Evolutionary conservation across 345 rosid species (phyloP).

Genomic region (Gossypium raimondii): DNA sequence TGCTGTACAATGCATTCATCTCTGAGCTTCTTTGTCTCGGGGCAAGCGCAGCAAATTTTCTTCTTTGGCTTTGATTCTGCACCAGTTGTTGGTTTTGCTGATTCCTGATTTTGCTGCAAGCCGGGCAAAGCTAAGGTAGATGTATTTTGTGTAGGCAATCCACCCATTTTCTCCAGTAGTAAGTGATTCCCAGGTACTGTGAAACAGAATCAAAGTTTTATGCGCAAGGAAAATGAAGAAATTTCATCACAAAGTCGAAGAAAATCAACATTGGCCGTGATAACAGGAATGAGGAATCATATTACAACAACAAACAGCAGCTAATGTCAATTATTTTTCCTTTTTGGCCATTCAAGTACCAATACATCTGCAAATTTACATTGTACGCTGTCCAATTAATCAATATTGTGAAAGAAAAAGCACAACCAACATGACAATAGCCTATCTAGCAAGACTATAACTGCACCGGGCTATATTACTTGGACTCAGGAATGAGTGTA

Average conservation of each 20-base stretch:
- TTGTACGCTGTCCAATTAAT: not conserved
- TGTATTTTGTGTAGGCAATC: slow-evolving; percentile 41
- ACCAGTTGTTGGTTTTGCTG: slow-evolving; percentile 20
- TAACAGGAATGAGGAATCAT: not conserved
- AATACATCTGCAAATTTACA: not conserved
- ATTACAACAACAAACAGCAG: not conserved
- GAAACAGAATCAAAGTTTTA: slow-evolving; percentile 5
- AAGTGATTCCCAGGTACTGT: not conserved
- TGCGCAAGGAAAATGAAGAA: not conserved
- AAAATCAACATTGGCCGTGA: not conserved
- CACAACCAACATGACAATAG: not conserved
- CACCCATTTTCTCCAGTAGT: slow-evolving; percentile 40
- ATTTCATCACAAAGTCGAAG: not conserved
- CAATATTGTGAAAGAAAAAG: not conserved
- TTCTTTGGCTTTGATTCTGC: slow-evolving; percentile 69
- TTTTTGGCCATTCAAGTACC: not conserved
- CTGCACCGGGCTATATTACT: not conserved
- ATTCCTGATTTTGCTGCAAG: slow-evolving; percentile 39
- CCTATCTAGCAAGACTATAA: not conserved
- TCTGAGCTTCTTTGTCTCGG: slow-evolving; percentile 79
- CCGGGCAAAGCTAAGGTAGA: slow-evolving; percentile 38
- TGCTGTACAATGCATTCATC: slow-evolving; percentile 88
- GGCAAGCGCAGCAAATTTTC: slow-evolving; percentile 95
- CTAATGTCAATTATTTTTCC: not conserved
- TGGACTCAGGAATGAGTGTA: not conserved